Conservation (phyloP, 768 basidiomycete genomes). For the Collybiopsis luxurians region DNA sequence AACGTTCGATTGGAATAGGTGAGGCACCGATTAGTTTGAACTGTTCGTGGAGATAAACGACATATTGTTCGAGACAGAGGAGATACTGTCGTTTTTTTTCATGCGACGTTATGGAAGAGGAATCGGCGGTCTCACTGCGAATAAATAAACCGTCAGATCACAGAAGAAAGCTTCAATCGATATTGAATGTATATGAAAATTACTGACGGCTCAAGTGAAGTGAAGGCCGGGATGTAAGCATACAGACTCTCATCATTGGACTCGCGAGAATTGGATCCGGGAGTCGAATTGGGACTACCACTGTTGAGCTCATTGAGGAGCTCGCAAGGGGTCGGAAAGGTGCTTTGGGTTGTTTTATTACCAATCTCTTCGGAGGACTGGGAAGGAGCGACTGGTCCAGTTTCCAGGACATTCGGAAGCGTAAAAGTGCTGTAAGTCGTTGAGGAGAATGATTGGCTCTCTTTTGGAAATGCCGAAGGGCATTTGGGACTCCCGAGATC, state of each 20-base stretch:
- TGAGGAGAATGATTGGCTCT: slow-evolving; percentile 13
- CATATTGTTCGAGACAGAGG: slow-evolving; percentile 71
- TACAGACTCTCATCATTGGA: neutral
- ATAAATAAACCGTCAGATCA: too few species aligned
- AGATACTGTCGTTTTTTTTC: slow-evolving; percentile 76
- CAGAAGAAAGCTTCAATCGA: too few species aligned
- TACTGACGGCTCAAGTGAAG: too few species aligned
- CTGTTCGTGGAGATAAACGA: slow-evolving; percentile 62
- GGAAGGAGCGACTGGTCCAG: neutral
- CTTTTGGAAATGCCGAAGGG: slow-evolving; percentile 16
- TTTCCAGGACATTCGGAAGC: neutral
- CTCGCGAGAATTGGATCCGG: neutral
- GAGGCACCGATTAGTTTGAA: slow-evolving; percentile 45
- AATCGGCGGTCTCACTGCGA: too few species aligned
- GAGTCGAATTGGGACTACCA: slow-evolving; percentile 7
- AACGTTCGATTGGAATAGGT: slow-evolving; percentile 49
- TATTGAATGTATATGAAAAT: too few species aligned
- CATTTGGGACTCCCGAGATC: slow-evolving; percentile 5
- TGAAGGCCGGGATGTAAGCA: neutral
- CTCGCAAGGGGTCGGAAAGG: slow-evolving; percentile 67
- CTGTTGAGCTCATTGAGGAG: slow-evolving; percentile 46
- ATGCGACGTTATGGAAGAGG: slow-evolving; percentile 61
- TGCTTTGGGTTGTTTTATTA: slow-evolving; percentile 24
- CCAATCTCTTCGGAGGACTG: neutral
- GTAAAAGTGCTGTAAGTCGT: neutral